Conservation (phyloP, 2,329 filamentous ascomycete species). For the Diaporthe capsici region DNA sequence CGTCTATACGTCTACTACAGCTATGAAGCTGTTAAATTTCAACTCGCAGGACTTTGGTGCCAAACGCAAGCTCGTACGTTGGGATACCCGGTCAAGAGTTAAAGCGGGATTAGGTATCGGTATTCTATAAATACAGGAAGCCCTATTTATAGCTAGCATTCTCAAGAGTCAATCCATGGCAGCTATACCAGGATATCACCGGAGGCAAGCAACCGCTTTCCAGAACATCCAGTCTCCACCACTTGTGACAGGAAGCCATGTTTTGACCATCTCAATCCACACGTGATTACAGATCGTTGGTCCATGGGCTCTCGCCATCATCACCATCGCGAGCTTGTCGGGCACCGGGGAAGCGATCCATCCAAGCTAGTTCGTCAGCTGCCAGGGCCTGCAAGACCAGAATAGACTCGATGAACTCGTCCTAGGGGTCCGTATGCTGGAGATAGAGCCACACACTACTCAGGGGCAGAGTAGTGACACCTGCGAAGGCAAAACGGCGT, state of each 20-base stretch:
- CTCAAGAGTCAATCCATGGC: neutral
- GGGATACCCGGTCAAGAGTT: too few relatives aligned
- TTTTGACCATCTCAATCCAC: neutral
- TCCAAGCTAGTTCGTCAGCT: neutral
- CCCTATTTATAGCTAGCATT: neutral
- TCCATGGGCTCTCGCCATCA: neutral
- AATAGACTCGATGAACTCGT: conserved; percentile 1
- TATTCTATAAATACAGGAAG: neutral
- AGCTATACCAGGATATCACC: neutral
- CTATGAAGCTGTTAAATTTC: too few relatives aligned
- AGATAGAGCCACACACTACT: conserved; percentile 47
- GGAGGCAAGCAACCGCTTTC: neutral
- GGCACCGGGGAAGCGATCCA: neutral
- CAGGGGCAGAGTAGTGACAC: conserved; percentile 47
- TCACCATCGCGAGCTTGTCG: neutral
- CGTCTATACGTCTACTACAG: too few relatives aligned
- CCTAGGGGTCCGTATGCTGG: conserved; percentile 35
- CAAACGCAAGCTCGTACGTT: neutral
- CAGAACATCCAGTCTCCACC: neutral
- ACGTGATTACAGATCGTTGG: neutral
- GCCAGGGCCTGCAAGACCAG: neutral
- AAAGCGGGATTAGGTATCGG: neutral
- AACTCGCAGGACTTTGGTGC: too few relatives aligned
- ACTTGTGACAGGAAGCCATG: neutral
- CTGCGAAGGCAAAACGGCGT: conserved; percentile 51